phyloP scores from a whole-genome alignment of 2,329 filamentous ascomycete genomes.

The Aspergillus thermomutatus region DNA sequence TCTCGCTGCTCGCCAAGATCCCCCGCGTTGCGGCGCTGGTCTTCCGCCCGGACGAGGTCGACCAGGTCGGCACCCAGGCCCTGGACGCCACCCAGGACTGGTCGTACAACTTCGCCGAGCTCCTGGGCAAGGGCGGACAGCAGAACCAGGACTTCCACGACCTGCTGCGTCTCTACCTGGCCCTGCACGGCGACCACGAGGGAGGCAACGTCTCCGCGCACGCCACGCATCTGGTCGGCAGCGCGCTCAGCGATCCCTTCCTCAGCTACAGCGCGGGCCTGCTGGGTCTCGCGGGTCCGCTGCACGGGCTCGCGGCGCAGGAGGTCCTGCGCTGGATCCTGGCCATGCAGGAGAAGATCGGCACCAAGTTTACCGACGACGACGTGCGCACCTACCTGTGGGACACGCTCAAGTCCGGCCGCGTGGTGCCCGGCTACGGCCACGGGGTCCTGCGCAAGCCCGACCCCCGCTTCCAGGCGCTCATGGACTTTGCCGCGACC shows the following conservation, averaged over 20 bases:
- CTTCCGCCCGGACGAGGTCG: constrained; percentile 81
- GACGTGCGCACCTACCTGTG: constrained; percentile 89
- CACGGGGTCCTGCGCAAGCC: constrained; percentile 96
- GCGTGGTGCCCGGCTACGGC: constrained; percentile 91
- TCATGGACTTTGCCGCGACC: constrained; percentile 90
- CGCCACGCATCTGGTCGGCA: constrained; percentile 90
- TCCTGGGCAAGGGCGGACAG: constrained; percentile 85
- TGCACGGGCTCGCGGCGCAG: constrained; percentile 90
- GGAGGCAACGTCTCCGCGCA: constrained; percentile 97
- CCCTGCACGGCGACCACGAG: constrained; percentile 96
- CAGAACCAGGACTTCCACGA: constrained; percentile 78
- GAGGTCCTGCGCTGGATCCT: constrained; percentile 96
- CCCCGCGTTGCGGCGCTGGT: constrained; percentile 96
- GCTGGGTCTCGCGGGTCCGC: constrained; percentile 89
- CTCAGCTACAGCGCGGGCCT: constrained; percentile 94
- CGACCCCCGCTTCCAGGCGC: constrained; percentile 90
- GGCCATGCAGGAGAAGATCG: constrained; percentile 89
- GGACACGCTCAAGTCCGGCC: constrained; percentile 87
- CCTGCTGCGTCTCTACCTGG: constrained; percentile 86
- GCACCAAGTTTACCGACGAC: constrained; percentile 69
- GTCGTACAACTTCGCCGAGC: constrained; percentile 97
- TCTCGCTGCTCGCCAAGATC: constrained; percentile 90
- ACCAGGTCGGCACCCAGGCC: constrained; percentile 68
- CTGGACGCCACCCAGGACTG: constrained; percentile 86
- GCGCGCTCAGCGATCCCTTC: constrained; percentile 90